A percentile compares a stretch with the other conserved stretches of the same genome.
phyloP scores from a whole-genome alignment of 352 stramenopile species.

The Plasmopara muralis region DNA sequence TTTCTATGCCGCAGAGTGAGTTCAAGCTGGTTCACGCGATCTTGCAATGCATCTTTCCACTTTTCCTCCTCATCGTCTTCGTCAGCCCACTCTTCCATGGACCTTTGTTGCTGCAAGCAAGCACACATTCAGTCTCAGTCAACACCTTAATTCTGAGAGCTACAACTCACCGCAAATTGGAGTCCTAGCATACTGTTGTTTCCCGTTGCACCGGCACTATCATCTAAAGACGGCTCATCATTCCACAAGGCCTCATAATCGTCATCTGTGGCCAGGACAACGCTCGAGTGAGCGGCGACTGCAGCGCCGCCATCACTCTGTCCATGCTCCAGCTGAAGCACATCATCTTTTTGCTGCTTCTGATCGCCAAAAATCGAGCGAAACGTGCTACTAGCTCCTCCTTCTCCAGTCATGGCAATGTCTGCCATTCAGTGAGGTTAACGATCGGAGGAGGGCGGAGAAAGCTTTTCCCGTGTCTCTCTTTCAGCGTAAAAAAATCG shows the following conservation, averaged over 20 bases:
- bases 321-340: slow-evolving; percentile 20
- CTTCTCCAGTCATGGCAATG: slow-evolving; percentile 41
- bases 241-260: slow-evolving; percentile 47
- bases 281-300: neutral
- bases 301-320: slow-evolving; percentile 12
- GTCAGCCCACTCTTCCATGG: slow-evolving; percentile 71
- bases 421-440: slow-evolving; percentile 22
- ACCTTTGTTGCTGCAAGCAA: slow-evolving; percentile 30
- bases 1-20: slow-evolving; percentile 44
- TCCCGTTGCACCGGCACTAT: slow-evolving; percentile 6
- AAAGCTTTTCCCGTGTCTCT: slow-evolving; percentile 9
- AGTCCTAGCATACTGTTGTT: slow-evolving; percentile 18
- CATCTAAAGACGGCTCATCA: slow-evolving; percentile 27
- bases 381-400: slow-evolving; percentile 59
- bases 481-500: slow-evolving; percentile 8
- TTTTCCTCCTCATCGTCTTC: slow-evolving; percentile 75
- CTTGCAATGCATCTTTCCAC: slow-evolving; percentile 74
- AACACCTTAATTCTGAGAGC: slow-evolving; percentile 5
- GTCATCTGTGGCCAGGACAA: slow-evolving; percentile 17
- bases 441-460: neutral
- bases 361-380: slow-evolving; percentile 53
- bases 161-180: slow-evolving; percentile 23
- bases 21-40: slow-evolving; percentile 68
- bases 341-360: slow-evolving; percentile 16
- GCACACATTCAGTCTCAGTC: slow-evolving; percentile 4